These are phyloP conservation scores for Dipteronia sinensis DNA, from an alignment of 345 rosid genomes.

Conservation along the genomic window DNA sequence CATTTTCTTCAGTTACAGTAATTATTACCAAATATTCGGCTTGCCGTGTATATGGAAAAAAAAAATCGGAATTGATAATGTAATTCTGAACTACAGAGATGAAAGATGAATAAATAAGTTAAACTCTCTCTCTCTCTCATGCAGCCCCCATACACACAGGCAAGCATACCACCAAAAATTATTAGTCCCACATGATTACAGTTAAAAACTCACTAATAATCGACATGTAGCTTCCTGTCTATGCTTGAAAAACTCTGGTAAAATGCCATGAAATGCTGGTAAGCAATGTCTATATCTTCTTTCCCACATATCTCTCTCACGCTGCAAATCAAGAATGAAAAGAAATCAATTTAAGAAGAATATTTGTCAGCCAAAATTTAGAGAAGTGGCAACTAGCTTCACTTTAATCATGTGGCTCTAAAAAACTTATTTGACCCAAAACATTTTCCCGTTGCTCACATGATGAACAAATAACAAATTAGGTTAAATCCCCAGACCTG, in stretches of 20 bases:
- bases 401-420: background rate
- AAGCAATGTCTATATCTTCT: constrained; percentile 80
- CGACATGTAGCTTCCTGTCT: constrained; percentile 67
- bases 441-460: background rate
- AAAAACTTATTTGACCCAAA: too few species aligned
- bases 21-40: background rate
- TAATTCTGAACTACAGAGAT: constrained; percentile 16
- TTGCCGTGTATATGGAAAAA: background rate
- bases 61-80: background rate
- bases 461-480: background rate
- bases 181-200: background rate
- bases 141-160: background rate
- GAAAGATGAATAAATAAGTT: background rate
- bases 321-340: constrained; percentile 37
- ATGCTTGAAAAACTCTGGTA: constrained; percentile 66
- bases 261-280: constrained; percentile 92
- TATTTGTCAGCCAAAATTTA: constrained; percentile 1
- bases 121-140: background rate
- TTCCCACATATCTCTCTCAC: constrained; percentile 89
- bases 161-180: background rate
- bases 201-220: constrained; percentile 25
- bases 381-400: background rate
- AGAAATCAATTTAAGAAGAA: constrained; percentile 19
- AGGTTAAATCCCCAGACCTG: background rate
- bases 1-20: constrained; percentile 14